Evolutionary conservation across 768 basidiomycete species (phyloP), one percentile per base, ranked within the genome.

Genomic region (Boletus speciosus): DNA sequence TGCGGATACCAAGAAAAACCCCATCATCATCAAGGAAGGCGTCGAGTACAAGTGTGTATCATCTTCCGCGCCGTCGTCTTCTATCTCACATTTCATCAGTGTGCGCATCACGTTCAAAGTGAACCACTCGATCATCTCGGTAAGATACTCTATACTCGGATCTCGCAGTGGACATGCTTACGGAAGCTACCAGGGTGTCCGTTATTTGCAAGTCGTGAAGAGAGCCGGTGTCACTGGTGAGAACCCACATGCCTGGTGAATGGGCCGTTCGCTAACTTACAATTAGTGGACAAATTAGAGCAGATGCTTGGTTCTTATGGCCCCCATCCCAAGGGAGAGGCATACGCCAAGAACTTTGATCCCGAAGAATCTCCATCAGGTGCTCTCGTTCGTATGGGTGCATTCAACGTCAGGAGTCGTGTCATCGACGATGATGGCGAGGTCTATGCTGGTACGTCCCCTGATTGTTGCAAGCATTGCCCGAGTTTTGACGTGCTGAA

Each of bases 251-350:
- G 19, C 19, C 12, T 42, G 11, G 27, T 35, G 3, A 27, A 41
- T 41, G 47, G 37, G 52, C 43, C 36, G 23, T 53, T 47, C 11
- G 44, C 42, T 59, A 47, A 48, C 25, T 38, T 49, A 44, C 49
- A 36, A 41, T 41, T 52, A 94, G 94, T 96, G 63, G 96, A 96
- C 72, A 96, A 88, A 70, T 69, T 91, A 63, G 93, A 95, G 66
- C 81, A 88, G 62, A 98, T 98, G 96, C 80, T 98, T 21, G 96
- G 96, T 16, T 94, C 92, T 4, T 97, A 93, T 68, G 89, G 91
- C 3, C 90, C 93, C 16, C 74, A 78, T 52, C 76, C 84, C n/a
- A 61, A 75, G 2, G 83, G 80, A 34, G 77, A 85, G 25, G 66
- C 88, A 6, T 88, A 94, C 65, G 72, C 64, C 60, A 93, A 92